A percentile compares a stretch with the other conserved stretches of the same genome.
Evolutionary conservation across 495 filamentous ascomycete genomes (phyloP).

Genomic region (Xylaria castorea): DNA sequence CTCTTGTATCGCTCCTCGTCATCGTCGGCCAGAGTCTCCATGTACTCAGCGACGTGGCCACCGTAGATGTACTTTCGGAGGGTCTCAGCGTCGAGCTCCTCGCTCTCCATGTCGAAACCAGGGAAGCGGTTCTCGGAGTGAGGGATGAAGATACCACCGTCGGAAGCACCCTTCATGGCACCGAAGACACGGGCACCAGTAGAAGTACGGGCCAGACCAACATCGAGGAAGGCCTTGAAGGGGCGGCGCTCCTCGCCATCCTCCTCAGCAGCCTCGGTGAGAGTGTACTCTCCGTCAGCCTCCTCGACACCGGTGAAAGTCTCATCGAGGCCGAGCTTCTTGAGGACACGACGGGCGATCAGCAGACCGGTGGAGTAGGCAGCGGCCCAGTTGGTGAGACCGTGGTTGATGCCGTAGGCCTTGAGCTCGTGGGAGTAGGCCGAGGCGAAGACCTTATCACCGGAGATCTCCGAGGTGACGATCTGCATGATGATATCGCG

Average conservation of each 20-base stretch:
- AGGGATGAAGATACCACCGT: constrained; percentile 95
- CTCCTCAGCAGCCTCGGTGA: constrained; percentile 90
- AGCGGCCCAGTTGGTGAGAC: constrained; percentile 99
- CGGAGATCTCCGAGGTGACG: constrained; percentile 92
- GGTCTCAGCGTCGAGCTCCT: constrained; percentile 95
- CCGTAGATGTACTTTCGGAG: constrained; percentile 99
- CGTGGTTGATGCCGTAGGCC: constrained; percentile 95
- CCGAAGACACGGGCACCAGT: constrained; percentile 98
- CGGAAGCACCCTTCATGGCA: constrained; percentile 99
- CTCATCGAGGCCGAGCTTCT: constrained; percentile 94
- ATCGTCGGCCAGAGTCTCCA: constrained; percentile 99
- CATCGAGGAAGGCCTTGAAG: constrained; percentile 98
- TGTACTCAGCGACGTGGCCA: constrained; percentile 99
- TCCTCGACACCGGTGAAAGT: constrained; percentile 93
- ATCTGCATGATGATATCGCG: constrained; percentile 98
- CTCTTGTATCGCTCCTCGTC: constrained; percentile 99
- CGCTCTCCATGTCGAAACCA: constrained; percentile 92
- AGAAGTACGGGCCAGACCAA: constrained; percentile 94
- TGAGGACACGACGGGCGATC: constrained; percentile 92
- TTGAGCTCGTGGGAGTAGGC: constrained; percentile 98
- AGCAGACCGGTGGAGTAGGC: constrained; percentile 97
- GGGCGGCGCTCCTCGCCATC: constrained; percentile 86
- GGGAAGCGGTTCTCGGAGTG: constrained; percentile 99
- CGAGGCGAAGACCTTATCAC: constrained; percentile 92
- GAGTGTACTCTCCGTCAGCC: constrained; percentile 87